These are phyloP conservation scores for Comarum palustre DNA, from an alignment of 306 rosid genomes.

Conservation along the genomic window DNA sequence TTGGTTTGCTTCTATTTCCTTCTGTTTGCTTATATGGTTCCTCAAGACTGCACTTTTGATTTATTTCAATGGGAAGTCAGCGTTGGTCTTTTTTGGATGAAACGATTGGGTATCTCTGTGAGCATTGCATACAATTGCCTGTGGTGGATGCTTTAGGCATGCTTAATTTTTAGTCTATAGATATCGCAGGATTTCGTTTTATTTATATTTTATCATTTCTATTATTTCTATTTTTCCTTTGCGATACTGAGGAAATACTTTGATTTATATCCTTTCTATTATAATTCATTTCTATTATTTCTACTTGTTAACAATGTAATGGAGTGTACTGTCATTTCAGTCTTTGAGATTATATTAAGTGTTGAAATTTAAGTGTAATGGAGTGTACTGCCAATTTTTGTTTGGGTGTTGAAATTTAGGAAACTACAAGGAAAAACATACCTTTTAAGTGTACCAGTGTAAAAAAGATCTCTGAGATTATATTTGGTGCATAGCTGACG, in stretches of 20 bases:
- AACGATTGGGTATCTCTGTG: conserved; percentile 1
- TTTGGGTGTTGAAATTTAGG: not conserved
- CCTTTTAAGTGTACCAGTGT: not conserved
- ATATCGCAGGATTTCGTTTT: not conserved
- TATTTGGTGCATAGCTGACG: not conserved
- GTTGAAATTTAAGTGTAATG: too few relatives aligned
- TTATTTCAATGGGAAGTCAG: not conserved
- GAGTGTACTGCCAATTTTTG: too few relatives aligned
- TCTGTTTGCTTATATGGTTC: too few relatives aligned
- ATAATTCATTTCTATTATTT: too few relatives aligned
- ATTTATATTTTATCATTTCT: not conserved
- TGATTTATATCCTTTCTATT: too few relatives aligned
- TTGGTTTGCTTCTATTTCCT: too few relatives aligned
- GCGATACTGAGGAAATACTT: not conserved
- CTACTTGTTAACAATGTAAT: not conserved
- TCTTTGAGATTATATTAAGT: too few relatives aligned
- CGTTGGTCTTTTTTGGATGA: not conserved
- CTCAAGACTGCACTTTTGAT: not conserved
- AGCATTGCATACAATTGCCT: not conserved
- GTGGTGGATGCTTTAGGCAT: not conserved
- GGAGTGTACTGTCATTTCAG: not conserved
- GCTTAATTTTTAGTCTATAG: conserved; percentile 8
- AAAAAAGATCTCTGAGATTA: not conserved
- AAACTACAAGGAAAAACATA: not conserved
- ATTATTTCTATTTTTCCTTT: not conserved